phyloP scores from a whole-genome alignment of 192 early-diverging fungal species.

The Lobulomyces angularis region DNA sequence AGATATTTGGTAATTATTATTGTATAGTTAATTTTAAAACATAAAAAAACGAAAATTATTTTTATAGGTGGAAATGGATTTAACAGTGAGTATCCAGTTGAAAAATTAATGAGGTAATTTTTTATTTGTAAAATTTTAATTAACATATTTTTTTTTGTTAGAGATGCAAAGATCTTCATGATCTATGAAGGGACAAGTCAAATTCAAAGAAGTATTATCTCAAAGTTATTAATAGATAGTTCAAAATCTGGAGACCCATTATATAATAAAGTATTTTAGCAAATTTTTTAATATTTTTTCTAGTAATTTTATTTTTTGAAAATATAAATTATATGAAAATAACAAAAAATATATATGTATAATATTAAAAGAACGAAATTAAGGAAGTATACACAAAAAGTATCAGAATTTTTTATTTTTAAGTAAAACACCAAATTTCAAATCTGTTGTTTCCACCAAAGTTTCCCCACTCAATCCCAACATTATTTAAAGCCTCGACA shows the following conservation, averaged over 20 bases:
- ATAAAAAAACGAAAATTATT: not conserved
- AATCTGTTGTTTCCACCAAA: constrained; percentile 9
- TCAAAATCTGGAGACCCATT: no score
- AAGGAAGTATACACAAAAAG: no score
- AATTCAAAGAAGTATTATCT: constrained; percentile 88
- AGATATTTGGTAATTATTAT: constrained; percentile 78
- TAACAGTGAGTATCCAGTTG: constrained; percentile 84
- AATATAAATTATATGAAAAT: no score
- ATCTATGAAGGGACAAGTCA: constrained; percentile 96
- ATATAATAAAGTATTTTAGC: no score
- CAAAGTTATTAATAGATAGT: constrained; percentile 67
- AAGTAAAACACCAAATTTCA: constrained; percentile 23
- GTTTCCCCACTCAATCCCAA: constrained; percentile 14
- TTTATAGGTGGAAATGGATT: constrained; percentile 11
- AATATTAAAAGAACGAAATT: no score
- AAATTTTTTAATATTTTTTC: no score
- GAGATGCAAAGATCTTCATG: constrained; percentile 84
- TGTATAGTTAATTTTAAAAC: not conserved
- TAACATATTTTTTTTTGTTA: not conserved
- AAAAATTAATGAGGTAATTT: constrained; percentile 71
- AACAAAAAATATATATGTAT: no score
- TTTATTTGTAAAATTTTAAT: not conserved
- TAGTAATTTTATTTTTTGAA: no score
- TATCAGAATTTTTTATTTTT: no score
- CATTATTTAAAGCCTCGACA: constrained; percentile 67